Percentiles rank a stretch among this genome's conserved stretches.
Conservation (phyloP, 306 rosid genomes). For the Morella rubra region DNA sequence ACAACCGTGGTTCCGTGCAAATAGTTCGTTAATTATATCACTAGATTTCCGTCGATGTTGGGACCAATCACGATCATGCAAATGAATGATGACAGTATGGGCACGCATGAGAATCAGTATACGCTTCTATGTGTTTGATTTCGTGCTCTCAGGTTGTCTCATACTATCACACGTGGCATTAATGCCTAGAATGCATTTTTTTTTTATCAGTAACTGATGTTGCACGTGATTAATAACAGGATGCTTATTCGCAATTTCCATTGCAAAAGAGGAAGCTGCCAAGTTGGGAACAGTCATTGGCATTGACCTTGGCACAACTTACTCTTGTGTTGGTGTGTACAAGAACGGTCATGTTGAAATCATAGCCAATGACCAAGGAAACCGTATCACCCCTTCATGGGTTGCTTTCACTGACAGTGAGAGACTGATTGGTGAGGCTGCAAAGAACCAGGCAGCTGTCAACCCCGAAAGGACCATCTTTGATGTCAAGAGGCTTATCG, state of each 20-base stretch:
- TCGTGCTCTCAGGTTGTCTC: neutral
- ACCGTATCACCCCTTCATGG: constrained; percentile 99
- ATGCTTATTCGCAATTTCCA: constrained; percentile 70
- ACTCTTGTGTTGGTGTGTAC: constrained; percentile 97
- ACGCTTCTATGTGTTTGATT: neutral
- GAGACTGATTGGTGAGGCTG: constrained; percentile 98
- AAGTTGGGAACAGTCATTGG: constrained; percentile 97
- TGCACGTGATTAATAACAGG: constrained; percentile 39
- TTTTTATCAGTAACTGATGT: constrained; percentile 30
- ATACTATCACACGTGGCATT: neutral
- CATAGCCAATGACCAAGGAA: constrained; percentile 99
- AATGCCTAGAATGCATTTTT: neutral
- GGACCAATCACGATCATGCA: neutral
- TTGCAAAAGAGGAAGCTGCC: constrained; percentile 82
- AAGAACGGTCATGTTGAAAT: constrained; percentile 96
- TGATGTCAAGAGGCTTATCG: constrained; percentile 96
- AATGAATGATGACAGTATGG: neutral
- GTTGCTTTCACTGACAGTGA: constrained; percentile 84
- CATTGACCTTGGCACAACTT: constrained; percentile 94
- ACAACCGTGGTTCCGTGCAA: neutral
- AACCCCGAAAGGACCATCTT: constrained; percentile 93
- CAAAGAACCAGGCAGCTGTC: constrained; percentile 97
- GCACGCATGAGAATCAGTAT: neutral
- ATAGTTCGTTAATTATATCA: neutral
- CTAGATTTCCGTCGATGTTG: neutral